Conservation (phyloP, 345 rosid species). For the Isatis tinctoria region DNA sequence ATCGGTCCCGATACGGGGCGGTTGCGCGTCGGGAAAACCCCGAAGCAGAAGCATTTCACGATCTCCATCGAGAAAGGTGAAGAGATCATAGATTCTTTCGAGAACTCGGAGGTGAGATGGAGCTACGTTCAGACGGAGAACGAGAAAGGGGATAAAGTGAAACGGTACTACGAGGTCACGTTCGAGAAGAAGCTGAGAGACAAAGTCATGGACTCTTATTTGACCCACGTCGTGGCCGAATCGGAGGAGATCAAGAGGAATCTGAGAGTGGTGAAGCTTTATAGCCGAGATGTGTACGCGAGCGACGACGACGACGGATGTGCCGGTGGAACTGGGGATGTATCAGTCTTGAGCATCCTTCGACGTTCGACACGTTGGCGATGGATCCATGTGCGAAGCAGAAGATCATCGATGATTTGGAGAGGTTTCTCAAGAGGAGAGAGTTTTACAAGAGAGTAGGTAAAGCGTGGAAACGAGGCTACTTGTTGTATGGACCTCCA, state of each 20-base stretch:
- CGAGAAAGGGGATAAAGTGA: background rate
- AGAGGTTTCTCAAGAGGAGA: constrained; percentile 45
- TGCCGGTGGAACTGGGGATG: constrained; percentile 40
- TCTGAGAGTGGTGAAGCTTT: constrained; percentile 39
- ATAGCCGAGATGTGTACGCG: constrained; percentile 27
- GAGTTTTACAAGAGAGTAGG: constrained; percentile 52
- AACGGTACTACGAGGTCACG: constrained; percentile 33
- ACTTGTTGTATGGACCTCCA: constrained; percentile 46
- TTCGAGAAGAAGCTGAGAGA: constrained; percentile 40
- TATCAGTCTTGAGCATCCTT: constrained; percentile 45
- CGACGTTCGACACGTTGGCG: constrained; percentile 47
- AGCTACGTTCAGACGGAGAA: constrained; percentile 14
- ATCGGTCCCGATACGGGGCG: constrained; percentile 38
- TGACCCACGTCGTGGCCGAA: constrained; percentile 4
- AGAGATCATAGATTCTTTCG: constrained; percentile 31
- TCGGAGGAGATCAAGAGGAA: constrained; percentile 34
- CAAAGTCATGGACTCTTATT: constrained; percentile 23
- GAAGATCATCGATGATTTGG: constrained; percentile 42
- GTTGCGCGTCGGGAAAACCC: constrained; percentile 37
- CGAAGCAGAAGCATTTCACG: constrained; percentile 25
- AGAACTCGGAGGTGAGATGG: constrained; percentile 32
- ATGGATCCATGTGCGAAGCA: constrained; percentile 39
- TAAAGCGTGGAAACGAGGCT: constrained; percentile 60
- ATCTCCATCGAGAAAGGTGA: constrained; percentile 36
- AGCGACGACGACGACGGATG: constrained; percentile 16